These are phyloP conservation scores for Triticum monococcum DNA, from an alignment of 176 grass and related monocot species.

Conservation along the genomic window DNA sequence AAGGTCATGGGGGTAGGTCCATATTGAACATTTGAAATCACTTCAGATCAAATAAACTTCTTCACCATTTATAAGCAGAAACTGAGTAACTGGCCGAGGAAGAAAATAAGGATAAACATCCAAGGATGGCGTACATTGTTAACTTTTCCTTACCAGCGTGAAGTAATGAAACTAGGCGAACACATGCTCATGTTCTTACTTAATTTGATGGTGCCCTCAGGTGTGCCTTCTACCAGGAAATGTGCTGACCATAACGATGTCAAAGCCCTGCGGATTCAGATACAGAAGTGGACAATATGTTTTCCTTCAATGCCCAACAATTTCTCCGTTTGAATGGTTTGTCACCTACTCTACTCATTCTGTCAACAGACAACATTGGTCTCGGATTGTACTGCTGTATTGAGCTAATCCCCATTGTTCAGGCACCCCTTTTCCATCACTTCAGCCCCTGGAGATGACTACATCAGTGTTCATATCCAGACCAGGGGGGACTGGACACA, in stretches of 20 bases:
- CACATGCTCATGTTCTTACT: neutral
- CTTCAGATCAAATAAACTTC: neutral
- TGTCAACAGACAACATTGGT: neutral
- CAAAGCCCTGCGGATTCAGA: constrained; percentile 81
- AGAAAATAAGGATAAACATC: neutral
- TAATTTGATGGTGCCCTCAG: constrained; percentile 32
- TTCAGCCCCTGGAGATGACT: constrained; percentile 91
- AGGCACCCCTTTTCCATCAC: constrained; percentile 92
- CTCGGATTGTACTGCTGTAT: neutral
- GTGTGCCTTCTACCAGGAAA: constrained; percentile 85
- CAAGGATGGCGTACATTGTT: neutral
- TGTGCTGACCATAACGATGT: constrained; percentile 89
- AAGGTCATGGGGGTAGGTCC: neutral
- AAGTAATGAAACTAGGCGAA: neutral
- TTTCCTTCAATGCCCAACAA: constrained; percentile 79
- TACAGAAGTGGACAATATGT: constrained; percentile 95
- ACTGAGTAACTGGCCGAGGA: neutral
- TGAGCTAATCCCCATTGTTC: neutral
- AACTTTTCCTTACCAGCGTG: neutral
- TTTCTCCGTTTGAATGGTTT: constrained; percentile 95
- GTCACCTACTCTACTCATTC: neutral
- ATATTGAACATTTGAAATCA: neutral
- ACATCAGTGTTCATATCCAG: constrained; percentile 81
- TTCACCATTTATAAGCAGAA: neutral
- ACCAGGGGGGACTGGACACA: constrained; percentile 88